Evolutionary conservation across 345 rosid genomes (phyloP).

Genomic region (Gossypium australe): DNA sequence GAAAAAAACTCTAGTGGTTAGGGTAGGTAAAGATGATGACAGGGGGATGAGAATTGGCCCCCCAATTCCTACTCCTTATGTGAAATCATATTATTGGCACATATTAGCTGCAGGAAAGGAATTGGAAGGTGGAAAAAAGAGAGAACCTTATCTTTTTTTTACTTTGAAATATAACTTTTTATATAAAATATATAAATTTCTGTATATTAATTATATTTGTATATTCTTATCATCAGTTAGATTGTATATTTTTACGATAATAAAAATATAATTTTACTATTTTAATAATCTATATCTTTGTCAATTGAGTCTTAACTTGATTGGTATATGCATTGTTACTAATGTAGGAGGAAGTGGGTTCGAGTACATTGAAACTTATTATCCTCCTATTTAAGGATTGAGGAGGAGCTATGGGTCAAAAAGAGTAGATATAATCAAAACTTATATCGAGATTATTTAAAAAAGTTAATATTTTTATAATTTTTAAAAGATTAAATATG

Average conservation of each 20-base stretch:
- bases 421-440: rapidly evolving
- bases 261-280: too few relatives aligned
- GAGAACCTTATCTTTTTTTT: background rate
- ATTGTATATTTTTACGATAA: too few relatives aligned
- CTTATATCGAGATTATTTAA: too few relatives aligned
- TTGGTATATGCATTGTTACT: rapidly evolving
- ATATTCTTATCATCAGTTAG: rapidly evolving
- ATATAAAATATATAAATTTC: background rate
- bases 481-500: too few relatives aligned
- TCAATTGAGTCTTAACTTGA: too few relatives aligned
- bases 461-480: too few relatives aligned
- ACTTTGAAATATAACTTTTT: background rate
- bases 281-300: too few relatives aligned
- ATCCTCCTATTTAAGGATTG: rapidly evolving
- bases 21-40: slow-evolving; percentile 68
- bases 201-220: background rate
- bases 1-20: slow-evolving; percentile 36
- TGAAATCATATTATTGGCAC: background rate
- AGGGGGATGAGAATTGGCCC: slow-evolving; percentile 22
- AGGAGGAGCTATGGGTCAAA: rapidly evolving
- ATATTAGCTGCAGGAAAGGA: background rate
- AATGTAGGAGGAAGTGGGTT: rapidly evolving
- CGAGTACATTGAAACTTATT: rapidly evolving
- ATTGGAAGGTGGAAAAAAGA: background rate
- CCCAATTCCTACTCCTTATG: slow-evolving; percentile 4